Evolutionary conservation across 2,329 filamentous ascomycete species (phyloP).

Genomic region (Penicillium janthinellum): DNA sequence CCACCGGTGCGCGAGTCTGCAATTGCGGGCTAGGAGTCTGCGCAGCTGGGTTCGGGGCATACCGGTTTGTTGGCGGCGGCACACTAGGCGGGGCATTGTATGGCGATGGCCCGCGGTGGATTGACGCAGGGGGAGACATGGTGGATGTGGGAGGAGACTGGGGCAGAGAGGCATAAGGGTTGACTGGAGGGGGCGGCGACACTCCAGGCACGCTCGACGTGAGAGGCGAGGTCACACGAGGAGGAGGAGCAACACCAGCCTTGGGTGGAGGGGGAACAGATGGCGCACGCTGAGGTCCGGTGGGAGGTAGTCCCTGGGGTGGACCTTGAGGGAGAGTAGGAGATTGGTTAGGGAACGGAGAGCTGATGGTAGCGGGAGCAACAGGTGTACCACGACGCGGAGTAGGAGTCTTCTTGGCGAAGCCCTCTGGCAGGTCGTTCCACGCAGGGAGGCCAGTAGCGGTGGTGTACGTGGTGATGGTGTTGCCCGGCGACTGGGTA

Average conservation of each 20-base stretch:
- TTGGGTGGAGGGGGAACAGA: conserved; percentile 85
- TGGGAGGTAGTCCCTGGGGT: conserved; percentile 59
- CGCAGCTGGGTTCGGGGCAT: conserved; percentile 67
- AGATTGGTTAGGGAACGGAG: conserved; percentile 73
- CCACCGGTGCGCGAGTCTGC: conserved; percentile 51
- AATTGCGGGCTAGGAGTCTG: conserved; percentile 54
- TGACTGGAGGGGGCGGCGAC: conserved; percentile 47
- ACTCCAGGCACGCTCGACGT: conserved; percentile 65
- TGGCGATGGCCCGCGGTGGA: conserved; percentile 76
- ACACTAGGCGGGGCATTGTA: conserved; percentile 78
- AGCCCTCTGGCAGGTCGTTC: conserved; percentile 89
- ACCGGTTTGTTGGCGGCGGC: conserved; percentile 71
- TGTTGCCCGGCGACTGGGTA: conserved; percentile 62
- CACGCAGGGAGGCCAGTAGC: conserved; percentile 75
- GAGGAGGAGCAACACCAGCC: conserved; percentile 65
- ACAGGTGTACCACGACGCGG: conserved; percentile 74
- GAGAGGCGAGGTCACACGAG: conserved; percentile 71
- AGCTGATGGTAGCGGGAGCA: conserved; percentile 64
- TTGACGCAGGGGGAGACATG: conserved; percentile 53
- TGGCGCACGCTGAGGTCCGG: conserved; percentile 63
- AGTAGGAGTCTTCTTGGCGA: conserved; percentile 68
- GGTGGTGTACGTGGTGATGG: conserved; percentile 65
- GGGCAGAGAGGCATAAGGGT: conserved; percentile 41
- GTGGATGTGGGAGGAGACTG: conserved; percentile 47
- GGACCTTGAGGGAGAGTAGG: conserved; percentile 42